A percentile compares a stretch with the other conserved stretches of the same genome.
These are phyloP conservation scores for Iodosphaeria phyllophila DNA, from an alignment of 2,329 filamentous ascomycete species.

Conservation along the genomic window DNA sequence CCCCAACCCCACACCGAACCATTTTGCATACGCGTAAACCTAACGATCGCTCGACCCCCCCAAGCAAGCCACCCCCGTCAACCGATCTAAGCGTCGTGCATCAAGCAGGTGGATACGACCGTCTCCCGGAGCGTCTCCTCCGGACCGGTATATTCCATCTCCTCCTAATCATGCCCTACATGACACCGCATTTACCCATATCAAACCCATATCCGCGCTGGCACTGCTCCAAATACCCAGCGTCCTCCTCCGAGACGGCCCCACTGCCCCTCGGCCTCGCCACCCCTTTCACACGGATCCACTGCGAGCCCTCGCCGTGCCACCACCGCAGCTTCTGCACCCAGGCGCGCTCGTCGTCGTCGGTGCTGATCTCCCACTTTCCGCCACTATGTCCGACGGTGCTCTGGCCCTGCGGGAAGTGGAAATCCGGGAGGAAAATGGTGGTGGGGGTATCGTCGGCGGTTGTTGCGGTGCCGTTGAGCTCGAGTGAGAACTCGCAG, in stretches of 20 bases:
- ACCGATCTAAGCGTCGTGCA: too few relatives aligned
- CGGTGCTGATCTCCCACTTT: constrained; percentile 69
- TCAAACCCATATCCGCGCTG: constrained; percentile 27
- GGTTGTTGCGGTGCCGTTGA: constrained; percentile 41
- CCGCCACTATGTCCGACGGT: constrained; percentile 64
- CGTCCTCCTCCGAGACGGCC: constrained; percentile 46
- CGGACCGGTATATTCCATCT: too few relatives aligned
- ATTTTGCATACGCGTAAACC: too few relatives aligned
- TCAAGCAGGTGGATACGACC: too few relatives aligned
- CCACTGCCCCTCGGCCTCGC: constrained; percentile 42
- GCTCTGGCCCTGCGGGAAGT: constrained; percentile 63
- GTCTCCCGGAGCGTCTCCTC: too few relatives aligned
- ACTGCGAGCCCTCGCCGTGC: constrained; percentile 75
- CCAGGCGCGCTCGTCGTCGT: constrained; percentile 49
- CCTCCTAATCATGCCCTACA: too few relatives aligned
- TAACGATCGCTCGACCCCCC: too few relatives aligned
- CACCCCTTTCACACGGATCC: constrained; percentile 55
- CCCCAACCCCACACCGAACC: too few relatives aligned
- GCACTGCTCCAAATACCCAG: constrained; percentile 60
- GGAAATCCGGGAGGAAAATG: constrained; percentile 76
- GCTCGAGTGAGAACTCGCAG: constrained; percentile 56
- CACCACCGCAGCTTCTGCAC: constrained; percentile 79
- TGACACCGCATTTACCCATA: constrained; percentile 28
- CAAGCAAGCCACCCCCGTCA: too few relatives aligned
- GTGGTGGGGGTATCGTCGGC: constrained; percentile 53